phyloP scores from a whole-genome alignment of 768 basidiomycete species.

The Leccinum arenicola region DNA sequence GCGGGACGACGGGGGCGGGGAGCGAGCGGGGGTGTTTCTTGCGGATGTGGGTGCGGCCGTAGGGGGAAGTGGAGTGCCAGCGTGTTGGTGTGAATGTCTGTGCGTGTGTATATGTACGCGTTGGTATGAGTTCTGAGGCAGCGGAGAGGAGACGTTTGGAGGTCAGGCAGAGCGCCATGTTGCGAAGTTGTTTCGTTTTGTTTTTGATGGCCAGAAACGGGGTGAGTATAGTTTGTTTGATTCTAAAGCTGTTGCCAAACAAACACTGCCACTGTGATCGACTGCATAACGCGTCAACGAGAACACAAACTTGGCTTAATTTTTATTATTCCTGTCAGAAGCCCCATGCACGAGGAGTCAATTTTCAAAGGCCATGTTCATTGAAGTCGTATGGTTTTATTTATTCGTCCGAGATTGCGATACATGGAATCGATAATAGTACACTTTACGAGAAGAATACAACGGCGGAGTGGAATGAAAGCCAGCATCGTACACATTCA shows the following conservation, averaged over 20 bases:
- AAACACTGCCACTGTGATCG: background rate
- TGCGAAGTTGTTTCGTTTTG: background rate
- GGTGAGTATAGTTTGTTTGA: conserved; percentile 10
- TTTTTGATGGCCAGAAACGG: background rate
- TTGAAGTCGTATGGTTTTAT: too few relatives aligned
- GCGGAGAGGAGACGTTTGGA: conserved; percentile 13
- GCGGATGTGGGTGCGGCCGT: conserved; percentile 83
- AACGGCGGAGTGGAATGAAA: background rate
- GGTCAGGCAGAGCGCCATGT: conserved; percentile 15
- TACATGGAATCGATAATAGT: background rate
- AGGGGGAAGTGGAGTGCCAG: conserved; percentile 67
- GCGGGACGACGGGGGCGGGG: conserved; percentile 82
- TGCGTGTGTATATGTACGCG: conserved; percentile 14
- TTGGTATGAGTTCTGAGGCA: background rate
- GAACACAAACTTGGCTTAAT: too few relatives aligned
- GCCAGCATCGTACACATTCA: background rate
- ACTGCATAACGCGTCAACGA: too few relatives aligned
- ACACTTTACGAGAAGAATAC: background rate
- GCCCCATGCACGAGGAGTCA: too few relatives aligned
- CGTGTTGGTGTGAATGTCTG: conserved; percentile 26
- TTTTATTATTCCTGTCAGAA: too few relatives aligned
- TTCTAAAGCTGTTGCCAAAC: conserved; percentile 23
- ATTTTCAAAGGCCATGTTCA: too few relatives aligned
- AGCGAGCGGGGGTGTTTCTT: conserved; percentile 63
- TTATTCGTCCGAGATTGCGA: too few relatives aligned